These are phyloP conservation scores for Arthrobotrys megalospora DNA, from an alignment of 2,329 filamentous ascomycete species.

Conservation along the genomic window DNA sequence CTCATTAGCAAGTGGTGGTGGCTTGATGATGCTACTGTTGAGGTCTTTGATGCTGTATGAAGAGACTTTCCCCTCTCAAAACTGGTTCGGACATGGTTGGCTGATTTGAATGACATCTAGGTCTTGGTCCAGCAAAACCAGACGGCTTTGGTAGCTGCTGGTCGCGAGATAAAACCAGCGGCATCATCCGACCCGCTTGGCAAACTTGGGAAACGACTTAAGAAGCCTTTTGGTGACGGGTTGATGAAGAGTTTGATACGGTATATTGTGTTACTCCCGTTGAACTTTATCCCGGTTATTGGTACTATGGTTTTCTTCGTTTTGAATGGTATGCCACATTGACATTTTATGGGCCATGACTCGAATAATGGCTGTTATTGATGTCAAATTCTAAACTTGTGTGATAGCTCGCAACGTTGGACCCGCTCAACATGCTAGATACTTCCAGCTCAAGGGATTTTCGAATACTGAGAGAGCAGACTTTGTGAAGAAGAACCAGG, in stretches of 20 bases:
- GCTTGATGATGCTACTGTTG: constrained; percentile 43
- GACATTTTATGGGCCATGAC: neutral
- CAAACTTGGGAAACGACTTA: constrained; percentile 73
- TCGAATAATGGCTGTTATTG: neutral
- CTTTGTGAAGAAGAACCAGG: constrained; percentile 79
- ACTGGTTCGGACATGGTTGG: neutral
- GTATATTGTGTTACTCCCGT: constrained; percentile 86
- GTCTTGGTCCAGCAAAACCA: constrained; percentile 73
- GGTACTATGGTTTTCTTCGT: constrained; percentile 86
- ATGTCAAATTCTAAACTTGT: neutral
- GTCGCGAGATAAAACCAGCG: constrained; percentile 77
- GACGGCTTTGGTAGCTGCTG: constrained; percentile 78
- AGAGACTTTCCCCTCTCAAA: constrained; percentile 66
- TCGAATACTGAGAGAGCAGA: constrained; percentile 75
- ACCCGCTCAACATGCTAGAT: constrained; percentile 75
- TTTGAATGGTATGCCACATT: constrained; percentile 74
- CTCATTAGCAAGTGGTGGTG: constrained; percentile 64
- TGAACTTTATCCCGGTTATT: constrained; percentile 93
- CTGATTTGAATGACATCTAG: constrained; percentile 69
- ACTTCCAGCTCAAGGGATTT: constrained; percentile 94
- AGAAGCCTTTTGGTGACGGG: constrained; percentile 72
- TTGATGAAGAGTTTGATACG: constrained; percentile 76
- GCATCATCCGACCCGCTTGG: constrained; percentile 69
- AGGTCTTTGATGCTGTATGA: constrained; percentile 65
- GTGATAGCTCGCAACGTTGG: constrained; percentile 69